Evolutionary conservation across 768 basidiomycete genomes (phyloP), one percentile per base, ranked within the genome.

Genomic region (Exidia glandulosa): DNA sequence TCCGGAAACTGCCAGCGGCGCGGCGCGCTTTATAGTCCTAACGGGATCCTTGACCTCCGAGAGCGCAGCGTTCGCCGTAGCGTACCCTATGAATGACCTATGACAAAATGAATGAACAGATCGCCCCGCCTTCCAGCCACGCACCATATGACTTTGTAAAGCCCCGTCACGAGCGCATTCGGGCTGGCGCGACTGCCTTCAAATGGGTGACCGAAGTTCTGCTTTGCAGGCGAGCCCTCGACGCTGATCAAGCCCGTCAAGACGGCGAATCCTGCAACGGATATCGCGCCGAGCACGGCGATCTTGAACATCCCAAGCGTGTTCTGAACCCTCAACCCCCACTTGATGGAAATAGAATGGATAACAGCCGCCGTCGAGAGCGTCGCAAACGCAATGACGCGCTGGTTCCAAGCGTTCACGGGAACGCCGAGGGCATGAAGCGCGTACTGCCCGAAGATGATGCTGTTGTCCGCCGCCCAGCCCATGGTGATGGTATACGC

Each of bases 71-170:
- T 89, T 88, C 9, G 86, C 86, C 60, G 85, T 87, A 2, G 82
- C 80, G 66, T 88, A 90, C 0, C 88, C 88, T 54, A 80, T 76
- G 66, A 82, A 87, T 86, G 50, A 54, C 50, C 27, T 54, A 10
- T 31, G 19, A 10, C 0, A 9, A 12, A 54, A n/a, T 10, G 27
- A 19, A 34, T 47, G 30, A 23, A 6, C 3, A 19, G 12, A 36
- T 23, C 32, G 27, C 16, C 55, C 58, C 1, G 30, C 31, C 13
- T 25, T 14, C 13, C 32, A 33, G 9, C 1, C 25, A 59, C 73
- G 9, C 58, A 86, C 87, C 87, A 89, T 27, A 86, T 84, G 47
- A 88, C 84, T 62, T 78, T 84, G 66, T 86, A 87, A 32, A 89
- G 71, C 3, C 83, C 86, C 13, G 73, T 79, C 0, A 82, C 79